Conservation (phyloP, 495 filamentous ascomycete genomes). For the Talaromyces liani region DNA sequence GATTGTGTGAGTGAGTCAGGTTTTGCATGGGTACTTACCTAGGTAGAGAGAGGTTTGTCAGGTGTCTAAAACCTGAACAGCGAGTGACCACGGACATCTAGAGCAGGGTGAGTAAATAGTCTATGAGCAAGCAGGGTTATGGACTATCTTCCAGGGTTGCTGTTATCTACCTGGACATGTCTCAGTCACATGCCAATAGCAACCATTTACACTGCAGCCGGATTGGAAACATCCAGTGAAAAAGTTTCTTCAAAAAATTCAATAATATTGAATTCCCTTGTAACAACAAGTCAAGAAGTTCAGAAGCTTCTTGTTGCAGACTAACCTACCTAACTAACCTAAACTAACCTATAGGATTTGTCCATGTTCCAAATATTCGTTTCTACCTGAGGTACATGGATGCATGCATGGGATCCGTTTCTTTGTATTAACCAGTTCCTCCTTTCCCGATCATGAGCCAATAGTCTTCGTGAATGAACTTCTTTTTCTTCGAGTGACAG, state of each 20-base stretch:
- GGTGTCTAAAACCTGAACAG: too few species aligned
- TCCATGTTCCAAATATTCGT: not conserved
- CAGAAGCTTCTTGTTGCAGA: conserved; percentile 10
- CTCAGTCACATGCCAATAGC: not conserved
- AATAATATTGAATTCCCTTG: not conserved
- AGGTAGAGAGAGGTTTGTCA: not conserved
- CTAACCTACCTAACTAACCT: not conserved
- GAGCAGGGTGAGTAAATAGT: too few species aligned
- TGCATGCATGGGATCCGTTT: not conserved
- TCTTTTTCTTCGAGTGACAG: not conserved
- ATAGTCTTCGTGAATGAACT: not conserved
- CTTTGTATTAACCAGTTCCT: not conserved
- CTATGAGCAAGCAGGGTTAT: too few species aligned
- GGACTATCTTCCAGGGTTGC: not conserved
- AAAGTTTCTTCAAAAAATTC: not conserved
- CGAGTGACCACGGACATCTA: too few species aligned
- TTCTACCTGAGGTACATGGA: not conserved
- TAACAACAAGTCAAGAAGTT: conserved; percentile 6
- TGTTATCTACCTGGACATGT: not conserved
- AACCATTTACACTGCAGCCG: not conserved
- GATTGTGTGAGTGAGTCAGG: not conserved
- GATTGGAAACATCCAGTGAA: not conserved
- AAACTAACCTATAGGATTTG: not conserved
- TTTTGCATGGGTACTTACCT: not conserved
- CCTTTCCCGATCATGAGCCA: not conserved